Base-by-base conservation (phyloP, 2,329 filamentous ascomycete species). In the Nigrospora oryzae region DNA sequence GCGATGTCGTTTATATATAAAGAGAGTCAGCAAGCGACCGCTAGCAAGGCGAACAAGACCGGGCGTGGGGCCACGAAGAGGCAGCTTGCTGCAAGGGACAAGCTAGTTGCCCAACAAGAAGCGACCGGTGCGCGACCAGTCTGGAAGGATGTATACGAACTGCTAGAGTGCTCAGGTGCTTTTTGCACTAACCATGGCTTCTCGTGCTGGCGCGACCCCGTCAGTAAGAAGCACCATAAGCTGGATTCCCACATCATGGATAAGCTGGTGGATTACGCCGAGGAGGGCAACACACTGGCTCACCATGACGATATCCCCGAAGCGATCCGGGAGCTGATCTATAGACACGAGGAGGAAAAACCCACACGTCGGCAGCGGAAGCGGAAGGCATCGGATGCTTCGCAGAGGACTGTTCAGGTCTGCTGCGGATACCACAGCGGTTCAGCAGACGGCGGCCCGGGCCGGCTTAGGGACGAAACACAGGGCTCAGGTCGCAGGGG, bases 21-120 rank as follows among this genome's bases (percentile, higher is more conserved):
- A n/a, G 43, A 45, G 38, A 30, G 16, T 28, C 23, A 46, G 35
- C 15, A 15, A 32, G 15, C 38, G 37, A 37, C 10, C 23, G 23
- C 23, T 7, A 28, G 15, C 35, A 36, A 37, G 30, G 31, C 36
- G n/a, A 34, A 23, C 15, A 46, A 46, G 39, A 37, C 38, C 38
- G 44, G 44, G 35, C 44, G 38, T 42, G 38, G 44, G 36, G 44
- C 38, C 23, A 46, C 35, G 15, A 46, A 45, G 43, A 45, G 38
- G 37, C 32, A 41, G 17, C 15, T 34, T 42, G 39, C 44, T 28
- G 38, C 44, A 14, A 37, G 41, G 36, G 33, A 42, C 19, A 46
- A 42, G 13, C 38, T 46, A 10, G 33, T 41, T 36, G 15, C 44
- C 31, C 33, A 42, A 34, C 35, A 46, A 32, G 33, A 46, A 32